Conservation (phyloP, 179 eudicot species). For the Beta macrorhiza region DNA sequence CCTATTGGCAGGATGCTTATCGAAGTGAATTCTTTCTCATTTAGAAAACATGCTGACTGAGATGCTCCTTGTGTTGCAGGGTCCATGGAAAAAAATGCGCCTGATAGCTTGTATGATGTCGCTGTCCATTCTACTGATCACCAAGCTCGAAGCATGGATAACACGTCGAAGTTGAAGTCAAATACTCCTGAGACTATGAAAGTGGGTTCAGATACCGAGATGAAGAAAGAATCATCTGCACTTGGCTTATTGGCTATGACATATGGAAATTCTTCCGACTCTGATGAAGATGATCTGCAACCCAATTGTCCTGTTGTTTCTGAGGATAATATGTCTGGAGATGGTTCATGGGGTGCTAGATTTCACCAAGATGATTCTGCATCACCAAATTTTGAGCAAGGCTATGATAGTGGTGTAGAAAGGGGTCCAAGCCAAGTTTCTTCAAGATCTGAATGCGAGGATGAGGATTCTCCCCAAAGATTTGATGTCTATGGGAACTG, state of each 20-base stretch:
- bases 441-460: conserved; percentile 37
- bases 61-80: conserved; percentile 39
- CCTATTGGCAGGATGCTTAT: conserved; percentile 1
- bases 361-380: conserved; percentile 37
- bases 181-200: conserved; percentile 17
- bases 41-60: conserved; percentile 13
- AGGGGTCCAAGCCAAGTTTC: conserved; percentile 27
- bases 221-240: conserved; percentile 51
- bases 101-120: conserved; percentile 42
- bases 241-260: conserved; percentile 85
- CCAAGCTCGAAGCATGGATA: conserved; percentile 27
- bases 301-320: conserved; percentile 35
- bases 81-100: conserved; percentile 37
- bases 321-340: conserved; percentile 35
- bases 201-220: conserved; percentile 30
- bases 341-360: conserved; percentile 38
- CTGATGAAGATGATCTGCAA: conserved; percentile 58
- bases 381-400: conserved; percentile 35
- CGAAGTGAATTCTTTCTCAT: neutral
- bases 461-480: conserved; percentile 35
- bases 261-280: conserved; percentile 80
- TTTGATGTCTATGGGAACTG: conserved; percentile 25
- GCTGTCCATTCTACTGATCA: conserved; percentile 41
- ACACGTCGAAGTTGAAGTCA: conserved; percentile 24
- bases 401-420: conserved; percentile 34